Evolutionary conservation across 345 rosid genomes (phyloP), one percentile per base, ranked within the genome.

Genomic region (Anastatica hierochuntica): DNA sequence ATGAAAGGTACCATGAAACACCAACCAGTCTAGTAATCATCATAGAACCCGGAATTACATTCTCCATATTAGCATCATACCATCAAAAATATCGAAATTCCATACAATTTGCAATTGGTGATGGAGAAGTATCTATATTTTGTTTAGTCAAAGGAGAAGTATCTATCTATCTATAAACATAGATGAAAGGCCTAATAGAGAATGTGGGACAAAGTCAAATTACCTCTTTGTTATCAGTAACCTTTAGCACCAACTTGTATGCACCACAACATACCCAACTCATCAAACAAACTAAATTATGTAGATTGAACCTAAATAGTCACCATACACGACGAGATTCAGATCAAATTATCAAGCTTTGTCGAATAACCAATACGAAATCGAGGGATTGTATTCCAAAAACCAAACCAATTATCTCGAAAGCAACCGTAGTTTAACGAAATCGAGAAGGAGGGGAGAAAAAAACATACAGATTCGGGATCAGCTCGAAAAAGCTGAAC

Each of bases 241-340:
- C 98, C 79, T 88, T 92, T 67, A 92, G 92, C 73, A 92, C 88
- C 88, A 92, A 74, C 62, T 83, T 33, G 98, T 84, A 96, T 92
- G 62, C 39, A 11, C 29, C 63, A 72, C 52, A 47, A 16, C 20
- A 33, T 56, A 62, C 35, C 45, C 49, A 51, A 26, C 43, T 15
- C 27, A 41, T 21, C 30, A n/a, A n/a, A n/a, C n/a, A n/a, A n/a
- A n/a, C n/a, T n/a, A n/a, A n/a, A n/a, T n/a, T n/a, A n/a, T n/a
- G n/a, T n/a, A n/a, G n/a, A n/a, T n/a, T n/a, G n/a, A n/a, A n/a
- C n/a, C n/a, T n/a, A n/a, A n/a, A n/a, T n/a, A n/a, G n/a, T n/a
- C n/a, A n/a, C n/a, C n/a, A n/a, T n/a, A n/a, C n/a, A n/a, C n/a
- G n/a, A n/a, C n/a, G n/a, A 14, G 48, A 56, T 19, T 36, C 40